Evolutionary conservation across 208 protist species (phyloP), one percentile per base, ranked within the genome.

Genomic region (Trypanosomatidae sp.): DNA sequence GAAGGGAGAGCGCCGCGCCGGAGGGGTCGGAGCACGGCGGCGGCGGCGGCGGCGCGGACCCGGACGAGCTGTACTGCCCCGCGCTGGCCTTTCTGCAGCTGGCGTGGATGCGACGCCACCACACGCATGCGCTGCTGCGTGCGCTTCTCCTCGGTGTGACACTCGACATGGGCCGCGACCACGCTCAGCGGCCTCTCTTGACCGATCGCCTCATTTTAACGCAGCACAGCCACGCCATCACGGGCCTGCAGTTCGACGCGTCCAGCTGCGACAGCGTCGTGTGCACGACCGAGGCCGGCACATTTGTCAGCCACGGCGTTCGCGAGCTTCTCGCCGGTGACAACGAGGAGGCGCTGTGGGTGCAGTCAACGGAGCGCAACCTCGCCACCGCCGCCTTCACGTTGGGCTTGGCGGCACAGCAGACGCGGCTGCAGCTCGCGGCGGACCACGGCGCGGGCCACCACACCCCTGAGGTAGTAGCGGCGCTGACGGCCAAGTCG

Each of bases 211-310:
- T 94, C 19, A 83, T 95, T 36, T 72, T 97, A 13, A 68, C 80
- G 4, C 89, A 93, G 66, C 77, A 82, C 66, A 75, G 43, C 62
- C 88, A 93, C 81, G 46, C 79, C 36, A 71, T 94, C 30, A 74
- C 73, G 1, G 73, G 77, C 3, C 71, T 97, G 30, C 72, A 78
- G 39, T 93, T 87, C 71, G 91, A 97, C 73, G 80, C 73, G 43
- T 89, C 86, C n/a, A 92, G 79, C 73, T 93, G 87, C 74, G 91
- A 95, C 71, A 91, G 81, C 46, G 50, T 97, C 22, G 90, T 91
- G 58, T 95, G 90, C 86, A 83, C 79, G n/a, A 92, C 85, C 13
- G 87, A 85, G 44, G 67, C 83, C 10, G 90, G 90, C 43, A 89
- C 83, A 1, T 76, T 60, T 10, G 85, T 94, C 19, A 67, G 71